phyloP scores from a whole-genome alignment of 176 grass and related monocot genomes.

The Carex scoparia region DNA sequence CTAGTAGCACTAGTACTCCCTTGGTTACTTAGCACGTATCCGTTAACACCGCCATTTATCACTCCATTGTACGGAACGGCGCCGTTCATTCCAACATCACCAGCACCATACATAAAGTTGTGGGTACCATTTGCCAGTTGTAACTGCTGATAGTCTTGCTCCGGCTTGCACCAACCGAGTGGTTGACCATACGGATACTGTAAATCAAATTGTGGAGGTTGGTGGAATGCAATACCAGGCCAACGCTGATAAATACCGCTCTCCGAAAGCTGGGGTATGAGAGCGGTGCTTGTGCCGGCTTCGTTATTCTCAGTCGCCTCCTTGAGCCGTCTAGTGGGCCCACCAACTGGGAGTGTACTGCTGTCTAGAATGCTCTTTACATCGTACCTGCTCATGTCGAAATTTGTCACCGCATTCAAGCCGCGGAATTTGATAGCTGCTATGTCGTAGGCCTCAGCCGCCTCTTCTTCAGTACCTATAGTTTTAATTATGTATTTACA shows the following conservation, averaged over 20 bases:
- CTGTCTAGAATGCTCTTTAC: conserved; percentile 30
- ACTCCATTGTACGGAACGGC: not conserved
- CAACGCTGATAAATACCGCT: conserved; percentile 8
- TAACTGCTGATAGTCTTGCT: conserved; percentile 12
- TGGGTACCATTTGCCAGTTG: conserved; percentile 23
- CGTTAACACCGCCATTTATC: not conserved
- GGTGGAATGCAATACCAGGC: conserved; percentile 3
- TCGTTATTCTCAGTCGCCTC: conserved; percentile 13
- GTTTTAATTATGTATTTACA: not conserved
- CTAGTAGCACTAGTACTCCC: conserved; percentile 6
- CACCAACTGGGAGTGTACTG: conserved; percentile 20
- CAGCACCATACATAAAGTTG: conserved; percentile 14
- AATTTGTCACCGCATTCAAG: conserved; percentile 39
- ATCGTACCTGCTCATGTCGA: conserved; percentile 39
- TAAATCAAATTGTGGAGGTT: conserved; percentile 19
- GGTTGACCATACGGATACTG: conserved; percentile 19
- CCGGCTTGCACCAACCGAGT: conserved; percentile 20
- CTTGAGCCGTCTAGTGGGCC: conserved; percentile 16
- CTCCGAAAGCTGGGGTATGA: conserved; percentile 14
- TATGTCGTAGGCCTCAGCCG: conserved; percentile 41
- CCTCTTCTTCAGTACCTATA: conserved; percentile 42
- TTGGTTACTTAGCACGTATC: conserved; percentile 13
- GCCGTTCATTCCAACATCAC: not conserved
- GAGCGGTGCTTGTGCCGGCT: conserved; percentile 1
- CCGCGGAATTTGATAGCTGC: conserved; percentile 42